Percentiles rank a stretch among this genome's conserved stretches.
Evolutionary conservation across 2,329 filamentous ascomycete species (phyloP).

Genomic region (Exophiala sp.): DNA sequence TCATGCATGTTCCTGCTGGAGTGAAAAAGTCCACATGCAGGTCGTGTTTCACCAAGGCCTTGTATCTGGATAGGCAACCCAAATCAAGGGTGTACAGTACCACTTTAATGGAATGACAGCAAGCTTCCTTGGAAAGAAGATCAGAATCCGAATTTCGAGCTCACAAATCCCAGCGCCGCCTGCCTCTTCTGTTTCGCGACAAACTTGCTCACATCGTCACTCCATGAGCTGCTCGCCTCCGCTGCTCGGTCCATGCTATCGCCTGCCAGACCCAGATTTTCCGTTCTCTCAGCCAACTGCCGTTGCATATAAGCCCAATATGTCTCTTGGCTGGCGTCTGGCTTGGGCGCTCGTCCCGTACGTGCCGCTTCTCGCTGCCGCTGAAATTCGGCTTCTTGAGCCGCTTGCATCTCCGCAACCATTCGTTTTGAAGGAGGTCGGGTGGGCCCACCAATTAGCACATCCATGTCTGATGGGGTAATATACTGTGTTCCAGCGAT

Average conservation of each 20-base stretch:
- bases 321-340: slow-evolving; percentile 53
- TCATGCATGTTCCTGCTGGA: too few species aligned
- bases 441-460: slow-evolving; percentile 84
- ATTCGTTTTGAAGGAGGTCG: slow-evolving; percentile 85
- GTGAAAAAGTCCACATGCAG: too few species aligned
- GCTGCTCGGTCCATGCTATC: slow-evolving; percentile 82
- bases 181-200: slow-evolving; percentile 84
- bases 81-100: too few species aligned
- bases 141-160: slow-evolving; percentile 44
- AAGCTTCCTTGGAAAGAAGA: too few species aligned
- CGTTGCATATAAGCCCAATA: slow-evolving; percentile 75
- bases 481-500: slow-evolving; percentile 92
- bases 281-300: slow-evolving; percentile 84
- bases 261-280: slow-evolving; percentile 76
- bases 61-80: too few species aligned
- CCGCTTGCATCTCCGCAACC: slow-evolving; percentile 75
- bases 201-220: slow-evolving; percentile 83
- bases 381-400: slow-evolving; percentile 53
- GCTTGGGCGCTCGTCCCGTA: slow-evolving; percentile 36
- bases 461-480: slow-evolving; percentile 79
- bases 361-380: slow-evolving; percentile 36
- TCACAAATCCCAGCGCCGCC: slow-evolving; percentile 63
- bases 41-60: too few species aligned
- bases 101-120: too few species aligned
- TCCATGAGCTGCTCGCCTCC: slow-evolving; percentile 76